These are phyloP conservation scores for Neonectria faginata DNA, from an alignment of 2,329 filamentous ascomycete genomes.

Conservation along the genomic window DNA sequence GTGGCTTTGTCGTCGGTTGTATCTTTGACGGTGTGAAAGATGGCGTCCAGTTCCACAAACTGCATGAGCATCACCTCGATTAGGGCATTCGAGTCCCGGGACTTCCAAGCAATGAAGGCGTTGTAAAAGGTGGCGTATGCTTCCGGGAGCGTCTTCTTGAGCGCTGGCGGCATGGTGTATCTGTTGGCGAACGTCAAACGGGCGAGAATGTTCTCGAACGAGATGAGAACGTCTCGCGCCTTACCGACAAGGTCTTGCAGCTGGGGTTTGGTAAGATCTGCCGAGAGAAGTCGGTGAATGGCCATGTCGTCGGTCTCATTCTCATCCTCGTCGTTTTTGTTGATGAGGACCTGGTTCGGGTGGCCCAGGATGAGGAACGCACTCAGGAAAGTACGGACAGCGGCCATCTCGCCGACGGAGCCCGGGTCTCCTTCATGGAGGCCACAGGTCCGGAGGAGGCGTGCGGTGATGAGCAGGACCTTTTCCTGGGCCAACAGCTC, in stretches of 20 bases:
- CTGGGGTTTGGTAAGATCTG: slow-evolving; percentile 70
- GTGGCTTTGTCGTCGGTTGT: slow-evolving; percentile 79
- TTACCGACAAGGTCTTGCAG: slow-evolving; percentile 80
- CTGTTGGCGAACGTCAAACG: slow-evolving; percentile 74
- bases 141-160: slow-evolving; percentile 73
- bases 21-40: slow-evolving; percentile 85
- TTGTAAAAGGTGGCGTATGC: slow-evolving; percentile 80
- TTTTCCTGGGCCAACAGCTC: slow-evolving; percentile 74
- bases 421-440: slow-evolving; percentile 73
- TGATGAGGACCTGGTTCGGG: slow-evolving; percentile 80
- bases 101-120: slow-evolving; percentile 86
- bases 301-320: slow-evolving; percentile 60
- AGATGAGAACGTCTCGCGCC: slow-evolving; percentile 79
- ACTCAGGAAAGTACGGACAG: slow-evolving; percentile 80
- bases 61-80: slow-evolving; percentile 89
- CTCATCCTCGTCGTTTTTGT: slow-evolving; percentile 72
- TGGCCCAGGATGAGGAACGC: slow-evolving; percentile 85
- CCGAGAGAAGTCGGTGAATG: slow-evolving; percentile 50
- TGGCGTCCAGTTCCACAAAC: slow-evolving; percentile 85
- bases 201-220: slow-evolving; percentile 80
- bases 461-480: slow-evolving; percentile 74
- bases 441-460: slow-evolving; percentile 76
- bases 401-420: slow-evolving; percentile 75
- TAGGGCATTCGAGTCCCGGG: slow-evolving; percentile 80
- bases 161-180: slow-evolving; percentile 72